Conservation (phyloP, 2,329 filamentous ascomycete species). For the Hypoxylon sp. region DNA sequence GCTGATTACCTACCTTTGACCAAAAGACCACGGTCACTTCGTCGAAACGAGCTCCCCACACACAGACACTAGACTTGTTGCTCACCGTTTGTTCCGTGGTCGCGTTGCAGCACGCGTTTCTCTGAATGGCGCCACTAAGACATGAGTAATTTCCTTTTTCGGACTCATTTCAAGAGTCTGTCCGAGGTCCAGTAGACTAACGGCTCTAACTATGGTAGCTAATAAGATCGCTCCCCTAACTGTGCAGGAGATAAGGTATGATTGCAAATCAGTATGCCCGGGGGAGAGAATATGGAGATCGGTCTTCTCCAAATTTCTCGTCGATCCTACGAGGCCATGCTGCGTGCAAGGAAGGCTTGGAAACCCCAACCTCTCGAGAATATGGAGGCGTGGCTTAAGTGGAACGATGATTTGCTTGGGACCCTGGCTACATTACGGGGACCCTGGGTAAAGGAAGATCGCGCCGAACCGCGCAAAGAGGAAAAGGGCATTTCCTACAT, state of each 20-base stretch:
- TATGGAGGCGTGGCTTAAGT: constrained; percentile 34
- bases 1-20: neutral
- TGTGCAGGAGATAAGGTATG: constrained; percentile 24
- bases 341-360: constrained; percentile 30
- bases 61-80: neutral
- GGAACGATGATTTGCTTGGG: constrained; percentile 43
- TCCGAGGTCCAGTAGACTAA: constrained; percentile 27
- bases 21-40: neutral
- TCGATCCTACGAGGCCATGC: constrained; percentile 38
- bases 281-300: constrained; percentile 25
- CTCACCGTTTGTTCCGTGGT: constrained; percentile 3
- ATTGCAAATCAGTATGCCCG: constrained; percentile 3
- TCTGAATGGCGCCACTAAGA: constrained; percentile 26
- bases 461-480: constrained; percentile 39
- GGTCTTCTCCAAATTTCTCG: constrained; percentile 42
- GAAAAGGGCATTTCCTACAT: constrained; percentile 27
- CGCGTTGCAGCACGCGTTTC: constrained; percentile 23
- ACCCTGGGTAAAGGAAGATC: constrained; percentile 34
- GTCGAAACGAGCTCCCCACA: neutral
- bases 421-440: constrained; percentile 5
- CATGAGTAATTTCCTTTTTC: constrained; percentile 36
- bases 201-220: constrained; percentile 1
- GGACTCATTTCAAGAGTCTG: constrained; percentile 29
- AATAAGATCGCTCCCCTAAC: constrained; percentile 12
- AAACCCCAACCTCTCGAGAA: constrained; percentile 41